These are phyloP conservation scores for Cystobasidiaceae sp. DNA, from an alignment of 1,284 basidiomycete genomes.

Conservation along the genomic window DNA sequence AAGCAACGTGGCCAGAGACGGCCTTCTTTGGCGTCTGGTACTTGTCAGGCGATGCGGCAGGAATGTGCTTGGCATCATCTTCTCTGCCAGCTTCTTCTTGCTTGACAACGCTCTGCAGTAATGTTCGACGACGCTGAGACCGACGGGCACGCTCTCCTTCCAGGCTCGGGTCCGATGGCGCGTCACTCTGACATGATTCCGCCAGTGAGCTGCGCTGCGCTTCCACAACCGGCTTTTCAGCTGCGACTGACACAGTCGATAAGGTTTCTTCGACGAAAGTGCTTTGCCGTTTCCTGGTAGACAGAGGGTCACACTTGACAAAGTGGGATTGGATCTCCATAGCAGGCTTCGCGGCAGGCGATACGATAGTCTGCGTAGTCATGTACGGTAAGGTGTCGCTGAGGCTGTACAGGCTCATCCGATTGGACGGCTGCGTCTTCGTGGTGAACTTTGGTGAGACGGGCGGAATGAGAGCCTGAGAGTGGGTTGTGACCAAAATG, in stretches of 20 bases:
- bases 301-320: too few relatives aligned
- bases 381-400: constrained; percentile 17
- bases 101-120: constrained; percentile 33
- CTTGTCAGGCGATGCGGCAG: background rate
- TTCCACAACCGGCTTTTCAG: constrained; percentile 6
- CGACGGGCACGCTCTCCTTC: constrained; percentile 28
- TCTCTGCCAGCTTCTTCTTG: constrained; percentile 14
- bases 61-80: background rate
- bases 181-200: constrained; percentile 6
- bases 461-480: constrained; percentile 12
- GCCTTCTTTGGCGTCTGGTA: background rate
- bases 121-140: constrained; percentile 31
- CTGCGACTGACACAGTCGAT: constrained; percentile 1
- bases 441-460: constrained; percentile 1
- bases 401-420: constrained; percentile 20
- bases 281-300: too few relatives aligned
- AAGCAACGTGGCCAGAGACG: background rate
- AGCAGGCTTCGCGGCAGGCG: too few relatives aligned
- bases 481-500: constrained; percentile 32
- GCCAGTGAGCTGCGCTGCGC: constrained; percentile 13
- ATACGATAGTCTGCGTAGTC: too few relatives aligned
- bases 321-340: too few relatives aligned
- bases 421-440: too few relatives aligned
- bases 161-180: constrained; percentile 1
- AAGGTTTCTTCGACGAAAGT: too few relatives aligned